These are phyloP conservation scores for Dendrobium officinale DNA, from an alignment of 106 monocot genomes.

Conservation along the genomic window DNA sequence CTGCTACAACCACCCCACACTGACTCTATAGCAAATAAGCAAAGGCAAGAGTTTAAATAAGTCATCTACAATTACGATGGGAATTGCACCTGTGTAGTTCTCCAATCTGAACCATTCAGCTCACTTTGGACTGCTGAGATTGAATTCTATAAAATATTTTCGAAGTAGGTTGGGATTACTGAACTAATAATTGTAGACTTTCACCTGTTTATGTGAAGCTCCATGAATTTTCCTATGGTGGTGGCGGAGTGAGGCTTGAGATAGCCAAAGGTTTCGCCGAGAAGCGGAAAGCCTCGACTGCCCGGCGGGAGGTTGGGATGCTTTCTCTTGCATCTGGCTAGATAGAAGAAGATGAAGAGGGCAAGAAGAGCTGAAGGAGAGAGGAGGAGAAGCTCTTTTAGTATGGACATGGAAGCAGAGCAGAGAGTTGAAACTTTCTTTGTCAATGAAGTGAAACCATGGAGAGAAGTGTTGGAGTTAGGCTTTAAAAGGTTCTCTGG, in stretches of 20 bases:
- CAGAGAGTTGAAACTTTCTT: neutral
- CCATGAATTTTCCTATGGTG: slow-evolving; percentile 21
- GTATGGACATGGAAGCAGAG: neutral
- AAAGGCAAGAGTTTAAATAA: too few relatives aligned
- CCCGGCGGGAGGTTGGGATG: slow-evolving; percentile 27
- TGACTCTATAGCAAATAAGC: too few relatives aligned
- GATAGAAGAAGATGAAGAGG: slow-evolving; percentile 6
- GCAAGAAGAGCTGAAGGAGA: slow-evolving; percentile 3
- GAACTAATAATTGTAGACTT: neutral
- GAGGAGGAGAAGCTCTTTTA: slow-evolving; percentile 18
- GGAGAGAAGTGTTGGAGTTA: neutral
- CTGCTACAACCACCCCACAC: too few relatives aligned
- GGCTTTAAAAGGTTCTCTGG: neutral
- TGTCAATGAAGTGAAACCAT: too few relatives aligned
- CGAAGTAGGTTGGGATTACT: too few relatives aligned
- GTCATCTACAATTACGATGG: too few relatives aligned
- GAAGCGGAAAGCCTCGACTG: slow-evolving; percentile 20
- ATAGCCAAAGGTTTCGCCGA: slow-evolving; percentile 27
- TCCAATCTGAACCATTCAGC: too few relatives aligned
- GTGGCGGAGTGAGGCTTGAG: slow-evolving; percentile 13
- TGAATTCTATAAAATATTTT: too few relatives aligned
- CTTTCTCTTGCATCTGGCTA: neutral
- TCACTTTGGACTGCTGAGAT: too few relatives aligned
- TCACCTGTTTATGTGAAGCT: slow-evolving; percentile 12
- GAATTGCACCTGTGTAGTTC: too few relatives aligned